These are phyloP conservation scores for Peltaster fructicola DNA, from an alignment of 2,329 filamentous ascomycete species.

Conservation along the genomic window DNA sequence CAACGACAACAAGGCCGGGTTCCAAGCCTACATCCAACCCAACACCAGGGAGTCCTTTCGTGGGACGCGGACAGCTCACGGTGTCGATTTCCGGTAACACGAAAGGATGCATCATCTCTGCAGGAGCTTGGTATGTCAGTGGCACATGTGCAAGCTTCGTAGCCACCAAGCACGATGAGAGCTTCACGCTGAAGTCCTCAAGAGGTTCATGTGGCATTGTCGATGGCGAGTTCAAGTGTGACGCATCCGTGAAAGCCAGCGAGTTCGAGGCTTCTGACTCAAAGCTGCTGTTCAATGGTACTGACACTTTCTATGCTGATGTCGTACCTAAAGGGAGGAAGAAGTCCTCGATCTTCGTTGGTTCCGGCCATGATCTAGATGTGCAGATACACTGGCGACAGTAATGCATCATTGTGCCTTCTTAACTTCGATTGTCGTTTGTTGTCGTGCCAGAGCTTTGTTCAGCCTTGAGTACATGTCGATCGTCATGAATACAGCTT, in stretches of 20 bases:
- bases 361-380: conserved; percentile 13
- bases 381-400: conserved; percentile 24
- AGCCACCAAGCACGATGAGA: conserved; percentile 25
- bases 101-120: conserved; percentile 49
- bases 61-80: conserved; percentile 43
- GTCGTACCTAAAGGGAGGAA: conserved; percentile 24
- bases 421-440: too few species aligned
- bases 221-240: conserved; percentile 37
- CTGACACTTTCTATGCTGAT: conserved; percentile 26
- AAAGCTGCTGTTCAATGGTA: conserved; percentile 22
- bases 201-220: conserved; percentile 43
- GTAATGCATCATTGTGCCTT: too few species aligned
- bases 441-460: too few species aligned
- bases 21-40: conserved; percentile 18
- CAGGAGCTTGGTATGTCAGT: conserved; percentile 48
- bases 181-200: conserved; percentile 39
- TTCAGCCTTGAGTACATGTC: conserved; percentile 1
- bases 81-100: conserved; percentile 32
- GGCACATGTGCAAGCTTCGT: conserved; percentile 52
- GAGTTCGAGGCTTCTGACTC: conserved; percentile 23
- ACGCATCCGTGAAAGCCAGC: conserved; percentile 26
- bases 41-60: conserved; percentile 26
- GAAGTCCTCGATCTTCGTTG: conserved; percentile 27
- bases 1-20: conserved; percentile 13
- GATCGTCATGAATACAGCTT: too few species aligned